A percentile compares a stretch with the other conserved stretches of the same genome.
Conservation (phyloP, 495 filamentous ascomycete species). For the Polyplosphaeria fusca region DNA sequence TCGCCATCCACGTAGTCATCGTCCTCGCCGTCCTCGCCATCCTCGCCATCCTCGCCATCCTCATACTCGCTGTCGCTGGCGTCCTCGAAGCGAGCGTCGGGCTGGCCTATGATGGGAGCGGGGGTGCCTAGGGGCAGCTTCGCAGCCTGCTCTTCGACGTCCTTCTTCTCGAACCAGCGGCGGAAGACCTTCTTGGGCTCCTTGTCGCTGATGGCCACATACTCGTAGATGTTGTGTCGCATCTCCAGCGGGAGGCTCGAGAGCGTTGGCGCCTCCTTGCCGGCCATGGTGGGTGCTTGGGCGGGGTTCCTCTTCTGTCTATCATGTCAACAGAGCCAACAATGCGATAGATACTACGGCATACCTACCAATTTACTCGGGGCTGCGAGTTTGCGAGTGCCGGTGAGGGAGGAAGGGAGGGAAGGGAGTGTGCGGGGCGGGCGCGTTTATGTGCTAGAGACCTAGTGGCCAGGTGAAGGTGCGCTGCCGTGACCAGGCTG, state of each 20-base stretch:
- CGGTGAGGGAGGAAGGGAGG: no score
- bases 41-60: constrained; percentile 7
- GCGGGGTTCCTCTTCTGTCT: no score
- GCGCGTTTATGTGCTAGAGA: no score
- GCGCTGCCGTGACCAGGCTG: no score
- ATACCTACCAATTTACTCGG: no score
- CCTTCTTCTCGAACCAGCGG: constrained; percentile 31
- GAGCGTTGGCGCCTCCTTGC: neutral
- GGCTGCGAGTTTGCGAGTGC: no score
- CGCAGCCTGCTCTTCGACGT: constrained; percentile 14
- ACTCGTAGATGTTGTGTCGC: constrained; percentile 26
- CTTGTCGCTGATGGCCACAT: neutral
- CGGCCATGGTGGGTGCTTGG: constrained; percentile 11
- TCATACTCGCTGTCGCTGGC: constrained; percentile 5
- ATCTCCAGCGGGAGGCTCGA: constrained; percentile 26
- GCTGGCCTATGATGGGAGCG: neutral
- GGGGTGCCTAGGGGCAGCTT: neutral
- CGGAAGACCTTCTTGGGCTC: constrained; percentile 20
- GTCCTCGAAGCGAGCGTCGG: neutral
- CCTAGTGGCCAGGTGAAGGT: no score
- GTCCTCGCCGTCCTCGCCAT: constrained; percentile 2
- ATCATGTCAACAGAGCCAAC: no score
- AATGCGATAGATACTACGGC: no score
- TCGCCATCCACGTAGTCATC: neutral
- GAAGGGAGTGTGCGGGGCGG: no score